Evolutionary conservation across 306 rosid species (phyloP), one percentile per base, ranked within the genome.

Genomic region (Lathyrus oleraceus): DNA sequence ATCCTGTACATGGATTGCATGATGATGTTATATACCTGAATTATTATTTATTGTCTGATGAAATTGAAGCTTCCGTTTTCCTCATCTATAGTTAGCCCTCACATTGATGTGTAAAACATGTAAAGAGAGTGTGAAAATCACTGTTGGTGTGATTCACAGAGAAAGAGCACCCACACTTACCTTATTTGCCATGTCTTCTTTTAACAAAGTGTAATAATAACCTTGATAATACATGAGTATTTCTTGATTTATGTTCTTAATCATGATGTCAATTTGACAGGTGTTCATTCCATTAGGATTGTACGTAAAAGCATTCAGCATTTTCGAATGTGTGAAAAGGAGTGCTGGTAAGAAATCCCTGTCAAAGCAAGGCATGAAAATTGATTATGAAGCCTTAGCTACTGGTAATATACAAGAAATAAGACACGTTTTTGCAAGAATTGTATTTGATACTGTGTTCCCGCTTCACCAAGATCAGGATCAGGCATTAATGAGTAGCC

Each of bases 381-480:
- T 87, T 71, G 69, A 89, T 75, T 81, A 79, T 5, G 69, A 79
- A 75, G 76, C 81, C 38, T 70, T 91, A 51, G 81, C 86, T 67
- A 43, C 17, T 6, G 94, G 91, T 8, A 13, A 68, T 20, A 53
- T 82, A 65, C 76, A 48, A 42, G 94, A 91, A 81, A 48, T 87
- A 53, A 79, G 88, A 21, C 87, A 89, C 70, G 79, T 87, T 70
- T 91, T 91, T 72, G 97, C 97, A 70, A 79, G 96, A 79, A 74
- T 85, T 65, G 94, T 91, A 38, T 87, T 89, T 62, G 94, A 91
- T 51, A 85, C 96, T 12, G 65, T 91, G n/a, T 91, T 76, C 85
- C 96, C 93, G 58, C 81, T 75, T 59, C 71, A 49, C 23, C 62
- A 71, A 67, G 68, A 35, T 49, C 69, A 61, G 35, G 25, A 70